These are phyloP conservation scores for Pythium dissotocum DNA, from an alignment of 352 stramenopile species.

Conservation along the genomic window DNA sequence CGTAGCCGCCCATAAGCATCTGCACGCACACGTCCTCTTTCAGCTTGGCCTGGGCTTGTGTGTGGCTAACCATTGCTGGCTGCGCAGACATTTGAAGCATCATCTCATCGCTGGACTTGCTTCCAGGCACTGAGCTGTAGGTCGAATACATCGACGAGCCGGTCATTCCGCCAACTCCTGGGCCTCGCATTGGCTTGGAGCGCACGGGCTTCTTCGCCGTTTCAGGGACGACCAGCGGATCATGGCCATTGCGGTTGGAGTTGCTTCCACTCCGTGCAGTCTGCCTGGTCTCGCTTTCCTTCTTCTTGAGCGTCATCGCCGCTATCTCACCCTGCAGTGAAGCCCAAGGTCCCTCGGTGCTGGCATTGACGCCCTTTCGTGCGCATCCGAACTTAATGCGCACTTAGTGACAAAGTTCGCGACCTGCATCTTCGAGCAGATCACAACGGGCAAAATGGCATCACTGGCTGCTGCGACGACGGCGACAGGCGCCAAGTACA, in stretches of 20 bases:
- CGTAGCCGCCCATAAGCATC: slow-evolving; percentile 87
- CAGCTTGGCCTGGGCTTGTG: slow-evolving; percentile 54
- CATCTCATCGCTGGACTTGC: slow-evolving; percentile 20
- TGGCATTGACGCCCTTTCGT: slow-evolving; percentile 21
- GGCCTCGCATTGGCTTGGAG: slow-evolving; percentile 60
- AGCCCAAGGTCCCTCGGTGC: too few relatives aligned
- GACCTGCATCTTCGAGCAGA: slow-evolving; percentile 1
- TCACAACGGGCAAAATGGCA: slow-evolving; percentile 1
- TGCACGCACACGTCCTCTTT: slow-evolving; percentile 85
- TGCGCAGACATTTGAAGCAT: slow-evolving; percentile 14
- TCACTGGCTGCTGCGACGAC: not conserved
- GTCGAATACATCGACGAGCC: not conserved
- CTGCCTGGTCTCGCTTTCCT: slow-evolving; percentile 16
- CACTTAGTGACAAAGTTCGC: slow-evolving; percentile 15
- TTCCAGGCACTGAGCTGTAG: not conserved
- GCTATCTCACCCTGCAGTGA: not conserved
- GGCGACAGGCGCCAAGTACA: slow-evolving; percentile 5
- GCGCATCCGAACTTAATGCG: slow-evolving; percentile 8
- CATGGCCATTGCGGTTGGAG: slow-evolving; percentile 3
- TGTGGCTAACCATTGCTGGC: slow-evolving; percentile 15
- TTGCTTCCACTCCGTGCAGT: slow-evolving; percentile 1
- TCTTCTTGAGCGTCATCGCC: slow-evolving; percentile 27
- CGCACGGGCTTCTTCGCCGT: slow-evolving; percentile 54
- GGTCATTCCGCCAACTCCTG: slow-evolving; percentile 1
- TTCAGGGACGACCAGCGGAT: slow-evolving; percentile 37